phyloP scores from a whole-genome alignment of 23 red algal genomes.

The Gracilaria domingensis region DNA sequence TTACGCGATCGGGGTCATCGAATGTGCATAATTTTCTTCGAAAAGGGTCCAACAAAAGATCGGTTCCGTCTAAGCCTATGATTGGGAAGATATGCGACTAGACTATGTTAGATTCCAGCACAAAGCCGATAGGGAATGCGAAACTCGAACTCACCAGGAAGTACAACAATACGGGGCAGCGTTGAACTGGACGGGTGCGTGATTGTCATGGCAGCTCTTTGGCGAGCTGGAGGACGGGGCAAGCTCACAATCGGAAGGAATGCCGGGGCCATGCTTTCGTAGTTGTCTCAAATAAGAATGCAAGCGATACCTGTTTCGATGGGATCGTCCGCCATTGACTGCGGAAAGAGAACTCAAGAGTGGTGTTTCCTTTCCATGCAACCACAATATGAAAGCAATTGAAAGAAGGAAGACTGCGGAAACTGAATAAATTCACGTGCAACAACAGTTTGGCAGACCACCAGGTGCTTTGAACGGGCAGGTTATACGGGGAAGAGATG shows the following conservation, averaged over 20 bases:
- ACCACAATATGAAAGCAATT: too few relatives aligned
- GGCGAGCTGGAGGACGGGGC: not conserved
- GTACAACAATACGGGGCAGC: conserved; percentile 34
- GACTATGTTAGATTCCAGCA: not conserved
- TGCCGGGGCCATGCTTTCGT: not conserved
- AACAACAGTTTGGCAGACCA: too few relatives aligned
- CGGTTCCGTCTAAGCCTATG: conserved; percentile 52
- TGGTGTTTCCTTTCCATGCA: too few relatives aligned
- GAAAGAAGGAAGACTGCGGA: too few relatives aligned
- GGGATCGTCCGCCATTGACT: too few relatives aligned
- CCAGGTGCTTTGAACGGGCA: too few relatives aligned
- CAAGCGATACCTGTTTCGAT: not conserved
- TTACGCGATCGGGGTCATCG: conserved; percentile 35
- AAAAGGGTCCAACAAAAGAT: conserved; percentile 37
- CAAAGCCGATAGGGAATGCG: not conserved
- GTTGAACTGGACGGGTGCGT: conserved; percentile 15
- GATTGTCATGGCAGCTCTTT: not conserved
- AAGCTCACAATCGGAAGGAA: not conserved
- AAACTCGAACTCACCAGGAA: conserved; percentile 16
- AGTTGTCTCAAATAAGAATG: not conserved
- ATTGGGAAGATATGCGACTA: not conserved
- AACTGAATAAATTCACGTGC: too few relatives aligned
- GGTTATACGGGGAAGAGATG: too few relatives aligned
- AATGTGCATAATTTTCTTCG: not conserved
- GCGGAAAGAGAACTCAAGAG: too few relatives aligned